Evolutionary conservation across 768 basidiomycete genomes (phyloP).

Genomic region (Russula griseocarnosa): DNA sequence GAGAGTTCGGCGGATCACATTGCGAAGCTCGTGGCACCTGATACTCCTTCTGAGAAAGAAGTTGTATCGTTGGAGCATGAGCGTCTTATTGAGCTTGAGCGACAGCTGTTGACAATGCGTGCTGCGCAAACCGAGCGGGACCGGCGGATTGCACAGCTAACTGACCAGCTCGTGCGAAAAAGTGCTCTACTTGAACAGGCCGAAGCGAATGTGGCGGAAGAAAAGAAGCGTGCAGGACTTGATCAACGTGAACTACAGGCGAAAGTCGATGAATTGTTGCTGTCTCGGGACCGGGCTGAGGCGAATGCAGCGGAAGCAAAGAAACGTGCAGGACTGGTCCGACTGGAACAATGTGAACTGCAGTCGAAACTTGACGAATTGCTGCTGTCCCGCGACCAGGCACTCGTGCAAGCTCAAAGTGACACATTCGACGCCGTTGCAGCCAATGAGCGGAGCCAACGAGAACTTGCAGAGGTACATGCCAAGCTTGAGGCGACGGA

Average conservation of each 20-base stretch:
- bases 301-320: no score
- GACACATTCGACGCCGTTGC: no score
- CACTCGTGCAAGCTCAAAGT: no score
- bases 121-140: conserved; percentile 51
- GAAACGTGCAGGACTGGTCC: no score
- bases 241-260: no score
- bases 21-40: conserved; percentile 56
- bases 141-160: conserved; percentile 65
- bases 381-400: conserved; percentile 52
- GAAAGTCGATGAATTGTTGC: conserved; percentile 57
- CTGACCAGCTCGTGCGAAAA: conserved; percentile 66
- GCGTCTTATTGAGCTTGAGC: conserved; percentile 33
- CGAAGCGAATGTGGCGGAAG: no score
- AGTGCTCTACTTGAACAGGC: conserved; percentile 72
- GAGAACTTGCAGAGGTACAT: no score
- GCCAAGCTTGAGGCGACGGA: no score
- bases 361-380: conserved; percentile 55
- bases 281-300: conserved; percentile 49
- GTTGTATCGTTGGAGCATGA: conserved; percentile 69
- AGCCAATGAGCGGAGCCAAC: no score
- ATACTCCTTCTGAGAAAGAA: conserved; percentile 62
- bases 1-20: conserved; percentile 64
- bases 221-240: no score
- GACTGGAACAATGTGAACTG: no score
- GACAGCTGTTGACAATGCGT: conserved; percentile 54